Evolutionary conservation across 176 grass and related monocot genomes (phyloP).

Genomic region (Rhynchospora pubera): DNA sequence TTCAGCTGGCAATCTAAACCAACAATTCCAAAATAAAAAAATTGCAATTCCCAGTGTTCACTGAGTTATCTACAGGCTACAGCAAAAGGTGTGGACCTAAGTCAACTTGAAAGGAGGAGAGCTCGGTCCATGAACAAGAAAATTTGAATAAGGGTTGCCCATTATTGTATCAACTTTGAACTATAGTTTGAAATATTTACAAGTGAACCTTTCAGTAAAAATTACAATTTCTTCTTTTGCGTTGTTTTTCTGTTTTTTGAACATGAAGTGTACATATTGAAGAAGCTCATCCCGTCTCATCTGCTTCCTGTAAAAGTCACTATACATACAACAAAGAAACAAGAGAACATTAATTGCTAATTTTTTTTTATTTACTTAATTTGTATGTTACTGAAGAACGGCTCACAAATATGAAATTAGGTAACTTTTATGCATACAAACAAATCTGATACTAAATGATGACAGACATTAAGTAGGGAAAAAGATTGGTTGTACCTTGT

Average conservation of each 20-base stretch:
- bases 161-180: neutral
- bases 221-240: neutral
- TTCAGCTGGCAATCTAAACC: neutral
- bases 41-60: neutral
- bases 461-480: neutral
- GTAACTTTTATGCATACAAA: neutral
- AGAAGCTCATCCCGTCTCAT: neutral
- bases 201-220: neutral
- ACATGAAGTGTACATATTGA: neutral
- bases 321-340: neutral
- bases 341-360: neutral
- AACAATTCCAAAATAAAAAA: neutral
- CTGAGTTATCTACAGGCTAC: neutral
- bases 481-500: constrained; percentile 6
- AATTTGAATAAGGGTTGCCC: neutral
- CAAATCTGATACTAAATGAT: neutral
- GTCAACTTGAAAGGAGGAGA: neutral
- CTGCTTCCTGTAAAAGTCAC: constrained; percentile 7
- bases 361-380: no score
- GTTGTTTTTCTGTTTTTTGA: no score
- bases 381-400: neutral
- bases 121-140: neutral
- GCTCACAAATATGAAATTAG: neutral
- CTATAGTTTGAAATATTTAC: neutral
- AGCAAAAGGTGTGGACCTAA: no score